phyloP scores from a whole-genome alignment of 2,329 filamentous ascomycete species.

The Hypoxylon sp. region DNA sequence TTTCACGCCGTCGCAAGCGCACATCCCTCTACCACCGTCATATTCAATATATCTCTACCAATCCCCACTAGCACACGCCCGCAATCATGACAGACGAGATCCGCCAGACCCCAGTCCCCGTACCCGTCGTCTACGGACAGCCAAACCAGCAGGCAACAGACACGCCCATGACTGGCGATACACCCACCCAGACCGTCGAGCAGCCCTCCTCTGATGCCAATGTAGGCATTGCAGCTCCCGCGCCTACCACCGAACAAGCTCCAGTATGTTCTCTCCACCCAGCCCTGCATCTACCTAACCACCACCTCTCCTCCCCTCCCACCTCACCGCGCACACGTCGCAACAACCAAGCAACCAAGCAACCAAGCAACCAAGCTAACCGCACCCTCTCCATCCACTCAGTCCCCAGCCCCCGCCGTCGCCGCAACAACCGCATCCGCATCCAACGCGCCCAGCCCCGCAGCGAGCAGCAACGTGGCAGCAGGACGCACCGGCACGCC shows the following conservation, averaged over 20 bases:
- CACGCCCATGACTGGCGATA: conserved; percentile 17
- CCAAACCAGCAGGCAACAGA: conserved; percentile 17
- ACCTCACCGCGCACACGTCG: not conserved
- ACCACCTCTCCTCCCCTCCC: not conserved
- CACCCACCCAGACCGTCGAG: conserved; percentile 31
- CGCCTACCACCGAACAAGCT: conserved; percentile 55
- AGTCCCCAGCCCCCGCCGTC: conserved; percentile 13
- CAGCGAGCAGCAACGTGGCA: conserved; percentile 30
- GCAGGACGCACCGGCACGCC: conserved; percentile 64
- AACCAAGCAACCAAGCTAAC: conserved; percentile 22
- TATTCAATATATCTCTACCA: not conserved
- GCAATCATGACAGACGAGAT: conserved; percentile 49
- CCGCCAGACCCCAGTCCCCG: conserved; percentile 49
- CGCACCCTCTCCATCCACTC: conserved; percentile 48
- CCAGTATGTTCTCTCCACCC: conserved; percentile 53
- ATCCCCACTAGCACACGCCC: conserved; percentile 1
- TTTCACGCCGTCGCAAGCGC: not conserved
- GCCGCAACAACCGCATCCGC: conserved; percentile 49
- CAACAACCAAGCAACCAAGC: not conserved
- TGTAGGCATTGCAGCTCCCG: conserved; percentile 21
- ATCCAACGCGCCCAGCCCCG: conserved; percentile 38
- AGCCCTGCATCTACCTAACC: conserved; percentile 8
- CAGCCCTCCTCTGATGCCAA: conserved; percentile 9
- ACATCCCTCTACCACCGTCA: not conserved
- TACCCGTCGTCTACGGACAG: conserved; percentile 49